phyloP scores from a whole-genome alignment of 2,329 filamentous ascomycete species.

The Xylaria sp. region DNA sequence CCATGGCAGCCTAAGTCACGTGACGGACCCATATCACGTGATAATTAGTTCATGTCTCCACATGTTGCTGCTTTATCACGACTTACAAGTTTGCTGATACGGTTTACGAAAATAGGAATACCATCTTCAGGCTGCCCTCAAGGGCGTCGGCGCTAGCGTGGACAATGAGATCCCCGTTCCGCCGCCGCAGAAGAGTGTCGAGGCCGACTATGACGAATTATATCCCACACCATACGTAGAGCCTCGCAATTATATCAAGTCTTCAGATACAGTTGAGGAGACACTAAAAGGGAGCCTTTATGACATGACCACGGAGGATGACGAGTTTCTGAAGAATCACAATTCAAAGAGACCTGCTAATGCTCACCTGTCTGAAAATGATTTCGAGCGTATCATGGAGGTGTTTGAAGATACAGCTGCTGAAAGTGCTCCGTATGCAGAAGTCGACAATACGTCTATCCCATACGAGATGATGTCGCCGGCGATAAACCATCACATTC shows the following conservation, averaged over 20 bases:
- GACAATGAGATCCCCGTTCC: constrained; percentile 73
- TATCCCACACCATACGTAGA: constrained; percentile 84
- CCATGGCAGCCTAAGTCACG: constrained; percentile 57
- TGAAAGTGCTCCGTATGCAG: constrained; percentile 86
- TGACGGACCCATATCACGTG: constrained; percentile 57
- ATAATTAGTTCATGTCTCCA: constrained; percentile 22
- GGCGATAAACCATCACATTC: constrained; percentile 65
- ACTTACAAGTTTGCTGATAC: constrained; percentile 31
- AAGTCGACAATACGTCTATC: constrained; percentile 87
- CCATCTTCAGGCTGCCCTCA: constrained; percentile 86
- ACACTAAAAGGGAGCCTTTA: constrained; percentile 83
- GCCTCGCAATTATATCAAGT: constrained; percentile 93
- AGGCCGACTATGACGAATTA: constrained; percentile 86
- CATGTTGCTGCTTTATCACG: constrained; percentile 7
- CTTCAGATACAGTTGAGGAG: constrained; percentile 97
- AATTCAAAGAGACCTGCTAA: constrained; percentile 77
- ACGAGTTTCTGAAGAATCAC: constrained; percentile 82
- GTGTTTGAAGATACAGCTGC: constrained; percentile 90
- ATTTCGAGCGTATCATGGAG: constrained; percentile 94
- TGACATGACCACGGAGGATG: constrained; percentile 94
- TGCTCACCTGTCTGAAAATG: constrained; percentile 81
- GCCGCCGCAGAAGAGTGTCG: constrained; percentile 67
- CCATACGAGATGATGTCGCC: constrained; percentile 80
- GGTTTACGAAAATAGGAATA: constrained; percentile 74
- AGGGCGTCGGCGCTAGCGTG: constrained; percentile 64